phyloP scores from a whole-genome alignment of 2,329 filamentous ascomycete species.

The Paraconiothyrium brasiliense region DNA sequence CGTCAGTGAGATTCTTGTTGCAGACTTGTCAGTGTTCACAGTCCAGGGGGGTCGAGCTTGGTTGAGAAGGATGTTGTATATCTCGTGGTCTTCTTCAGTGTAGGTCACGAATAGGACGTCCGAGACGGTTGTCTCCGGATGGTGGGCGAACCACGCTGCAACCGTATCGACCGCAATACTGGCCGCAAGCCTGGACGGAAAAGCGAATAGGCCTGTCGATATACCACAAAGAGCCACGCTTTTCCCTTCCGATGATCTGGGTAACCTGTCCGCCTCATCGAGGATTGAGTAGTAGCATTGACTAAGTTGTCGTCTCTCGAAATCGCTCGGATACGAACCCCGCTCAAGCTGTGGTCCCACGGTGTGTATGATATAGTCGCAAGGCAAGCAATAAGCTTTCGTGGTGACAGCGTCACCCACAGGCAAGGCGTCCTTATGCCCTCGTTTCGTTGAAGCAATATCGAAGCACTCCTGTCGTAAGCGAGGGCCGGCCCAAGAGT shows the following conservation, averaged over 20 bases:
- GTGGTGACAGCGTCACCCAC: conserved; percentile 41
- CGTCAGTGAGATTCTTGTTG: not conserved
- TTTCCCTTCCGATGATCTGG: conserved; percentile 33
- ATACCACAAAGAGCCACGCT: conserved; percentile 47
- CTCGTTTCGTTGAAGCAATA: conserved; percentile 32
- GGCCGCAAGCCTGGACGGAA: conserved; percentile 40
- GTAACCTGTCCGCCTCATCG: conserved; percentile 36
- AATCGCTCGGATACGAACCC: conserved; percentile 28
- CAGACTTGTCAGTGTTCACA: not conserved
- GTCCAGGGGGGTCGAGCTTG: not conserved
- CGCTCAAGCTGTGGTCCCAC: conserved; percentile 45
- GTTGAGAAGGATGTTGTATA: conserved; percentile 28
- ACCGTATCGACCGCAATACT: conserved; percentile 40
- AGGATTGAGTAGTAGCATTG: conserved; percentile 45
- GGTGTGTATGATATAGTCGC: conserved; percentile 44
- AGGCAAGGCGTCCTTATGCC: conserved; percentile 26
- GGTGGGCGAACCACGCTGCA: conserved; percentile 36
- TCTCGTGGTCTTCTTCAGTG: conserved; percentile 34
- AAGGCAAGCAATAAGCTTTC: conserved; percentile 38
- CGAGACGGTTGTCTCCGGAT: conserved; percentile 37
- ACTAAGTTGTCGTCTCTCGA: conserved; percentile 32
- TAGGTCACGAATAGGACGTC: conserved; percentile 48
- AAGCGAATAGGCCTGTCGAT: conserved; percentile 50
- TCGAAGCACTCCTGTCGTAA: conserved; percentile 42
- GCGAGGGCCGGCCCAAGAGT: conserved; percentile 42